Percentiles rank a stretch among this genome's conserved stretches.
These are phyloP conservation scores for Microbotryum lychnidis-dioicae DNA, from an alignment of 1,284 basidiomycete genomes.

Conservation along the genomic window DNA sequence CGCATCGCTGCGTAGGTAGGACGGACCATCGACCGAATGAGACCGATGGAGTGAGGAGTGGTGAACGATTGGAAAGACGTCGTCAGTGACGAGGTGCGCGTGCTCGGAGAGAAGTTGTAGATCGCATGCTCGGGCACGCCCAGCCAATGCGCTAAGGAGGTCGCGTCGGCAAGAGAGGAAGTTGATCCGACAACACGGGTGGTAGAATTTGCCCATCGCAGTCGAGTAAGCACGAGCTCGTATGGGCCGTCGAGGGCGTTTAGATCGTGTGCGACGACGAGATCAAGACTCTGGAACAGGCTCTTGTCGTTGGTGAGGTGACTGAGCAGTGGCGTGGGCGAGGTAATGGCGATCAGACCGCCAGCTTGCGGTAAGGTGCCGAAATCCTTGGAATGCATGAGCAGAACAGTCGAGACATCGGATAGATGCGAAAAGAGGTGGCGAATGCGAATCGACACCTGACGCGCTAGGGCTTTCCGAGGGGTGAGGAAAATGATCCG, in stretches of 20 bases:
- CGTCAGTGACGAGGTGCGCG: slow-evolving; percentile 71
- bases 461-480: slow-evolving; percentile 38
- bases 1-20: slow-evolving; percentile 60
- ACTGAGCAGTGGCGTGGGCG: slow-evolving; percentile 38
- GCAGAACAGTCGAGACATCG: slow-evolving; percentile 31
- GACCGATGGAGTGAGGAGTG: slow-evolving; percentile 72
- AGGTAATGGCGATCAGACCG: slow-evolving; percentile 39
- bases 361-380: slow-evolving; percentile 20
- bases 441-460: slow-evolving; percentile 38
- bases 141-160: slow-evolving; percentile 77
- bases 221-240: slow-evolving; percentile 68
- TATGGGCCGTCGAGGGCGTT: slow-evolving; percentile 75
- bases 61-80: slow-evolving; percentile 70
- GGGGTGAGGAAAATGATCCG: slow-evolving; percentile 40
- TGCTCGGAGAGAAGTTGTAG: slow-evolving; percentile 71
- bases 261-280: slow-evolving; percentile 77
- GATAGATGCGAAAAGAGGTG: slow-evolving; percentile 20
- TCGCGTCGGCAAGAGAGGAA: slow-evolving; percentile 68
- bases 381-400: slow-evolving; percentile 34
- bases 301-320: slow-evolving; percentile 27
- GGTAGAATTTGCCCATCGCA: slow-evolving; percentile 47
- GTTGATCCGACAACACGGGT: slow-evolving; percentile 68
- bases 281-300: slow-evolving; percentile 47
- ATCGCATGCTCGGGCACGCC: slow-evolving; percentile 54
- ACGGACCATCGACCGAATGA: slow-evolving; percentile 88